Base-by-base conservation (phyloP, 306 rosid genomes). In the Medicago arabica region DNA sequence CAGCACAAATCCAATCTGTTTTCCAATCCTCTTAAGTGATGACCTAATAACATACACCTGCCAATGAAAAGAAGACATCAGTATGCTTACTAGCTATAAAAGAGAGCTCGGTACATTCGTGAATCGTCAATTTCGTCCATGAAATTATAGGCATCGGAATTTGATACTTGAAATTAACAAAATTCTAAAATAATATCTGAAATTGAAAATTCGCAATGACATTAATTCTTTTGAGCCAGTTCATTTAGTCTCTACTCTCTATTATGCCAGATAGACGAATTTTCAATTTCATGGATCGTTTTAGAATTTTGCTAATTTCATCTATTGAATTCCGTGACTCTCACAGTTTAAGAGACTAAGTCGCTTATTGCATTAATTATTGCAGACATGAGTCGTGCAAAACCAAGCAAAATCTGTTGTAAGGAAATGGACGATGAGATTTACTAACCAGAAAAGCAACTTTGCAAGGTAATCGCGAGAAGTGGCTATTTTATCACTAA, bases 31-130 rank as follows among this genome's bases (percentile, higher is more conserved):
- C 97, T 87, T 60, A 96, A 82, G 86, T 92, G 99, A 81, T 96
- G 99, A 63, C 99, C 99, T 82, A 96, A 81, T 64, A 96, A 84
- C 99, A 96, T 96, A 76, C 99, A 96, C 99, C 99, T 96, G 92
- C 78, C 59, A 81, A 75, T 64, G 47, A 13, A 73, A 70, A 68
- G 0, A 67, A 47, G 72, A 61, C 57, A 50, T 67, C 34, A 71
- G 67, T 15, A 67, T 39, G 21, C 31, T 75, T 7, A 58, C 19
- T 16, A 19, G 23, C 4, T n/a, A 67, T 64, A 64, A 31, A 54
- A 71, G 53, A 17, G 21, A 62, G 62, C 47, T 38, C 43, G 67
- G 15, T 38, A 60, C n/a, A n/a, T n/a, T n/a, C n/a, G n/a, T n/a
- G n/a, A 38, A 47, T 47, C 53, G 11, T 47, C 2, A 12, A 47